Base-by-base conservation (phyloP, 106 monocot genomes). In the Ottelia alismoides region DNA sequence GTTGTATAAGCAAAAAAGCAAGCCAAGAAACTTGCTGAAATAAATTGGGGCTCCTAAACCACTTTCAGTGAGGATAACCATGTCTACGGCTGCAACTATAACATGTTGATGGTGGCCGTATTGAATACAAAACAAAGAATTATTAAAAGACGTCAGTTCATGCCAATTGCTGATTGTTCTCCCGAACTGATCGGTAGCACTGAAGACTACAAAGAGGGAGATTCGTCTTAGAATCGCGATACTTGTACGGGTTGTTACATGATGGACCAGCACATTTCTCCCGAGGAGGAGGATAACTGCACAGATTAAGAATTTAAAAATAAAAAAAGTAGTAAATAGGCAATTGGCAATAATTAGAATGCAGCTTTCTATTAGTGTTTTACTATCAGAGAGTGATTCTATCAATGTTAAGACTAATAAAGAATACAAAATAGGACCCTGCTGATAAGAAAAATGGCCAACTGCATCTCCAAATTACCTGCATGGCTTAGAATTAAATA, bases 171-270 rank as follows among this genome's bases (percentile, higher is more conserved):
- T 63, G 65, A 3, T 29, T 51, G 32, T 17, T 52, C 52, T 30
- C 67, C 51, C 65, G 70, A 49, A 89, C 63, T 2, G 83, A 82
- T 62, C 28, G 79, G 59, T 89, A 89, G 61, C 88, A 89, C 25
- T 79, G 79, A 22, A 89, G 65, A 56, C 88, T 89, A 54, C 88
- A 89, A 16, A 89, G 62, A 2, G 88, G 88, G 59, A 89, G 74
- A 55, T 89, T 83, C 14, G 73, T 71, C 52, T 76, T 79, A 2
- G 88, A 83, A 71, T 83, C 79, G 9, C 88, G 59, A 61, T 89
- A 89, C 51, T 72, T 89, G 60, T 89, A 89, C 25, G 78, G 20
- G 53, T 83, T 89, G 25, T 67, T 59, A 64, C 88, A 89, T 10
- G 65, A 76, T 2, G 88, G 88, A 0, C 76, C 83, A 14, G 79